phyloP scores from a whole-genome alignment of 1,139 yeast genomes.

The Scheffersomyces quercinus region DNA sequence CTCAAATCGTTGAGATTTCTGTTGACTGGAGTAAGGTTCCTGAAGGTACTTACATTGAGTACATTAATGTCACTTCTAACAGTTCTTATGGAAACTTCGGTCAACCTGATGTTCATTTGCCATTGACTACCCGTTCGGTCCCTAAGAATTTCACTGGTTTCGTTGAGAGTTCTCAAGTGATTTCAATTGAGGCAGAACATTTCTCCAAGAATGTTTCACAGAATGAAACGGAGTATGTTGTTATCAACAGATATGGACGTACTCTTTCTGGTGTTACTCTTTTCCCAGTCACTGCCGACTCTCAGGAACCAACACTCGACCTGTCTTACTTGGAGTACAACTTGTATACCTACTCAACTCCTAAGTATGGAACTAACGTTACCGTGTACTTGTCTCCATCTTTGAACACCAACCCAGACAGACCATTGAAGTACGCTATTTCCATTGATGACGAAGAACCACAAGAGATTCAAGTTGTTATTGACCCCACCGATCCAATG shows the following conservation, averaged over 20 bases:
- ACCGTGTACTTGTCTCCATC: constrained; percentile 15
- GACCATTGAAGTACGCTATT: constrained; percentile 16
- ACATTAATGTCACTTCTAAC: not conserved
- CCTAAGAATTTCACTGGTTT: not conserved
- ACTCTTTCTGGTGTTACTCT: constrained; percentile 6
- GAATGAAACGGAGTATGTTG: not conserved
- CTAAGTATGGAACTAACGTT: constrained; percentile 9
- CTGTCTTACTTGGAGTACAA: constrained; percentile 16
- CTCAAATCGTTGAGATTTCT: not conserved
- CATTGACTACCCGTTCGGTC: not conserved
- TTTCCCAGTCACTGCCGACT: constrained; percentile 15
- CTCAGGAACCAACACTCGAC: constrained; percentile 12
- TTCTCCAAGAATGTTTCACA: not conserved
- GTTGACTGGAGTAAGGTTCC: not conserved
- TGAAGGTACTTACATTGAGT: not conserved
- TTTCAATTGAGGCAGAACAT: not conserved
- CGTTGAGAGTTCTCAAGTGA: not conserved
- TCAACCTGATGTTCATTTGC: not conserved
- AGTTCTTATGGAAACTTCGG: not conserved
- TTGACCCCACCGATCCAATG: constrained; percentile 12
- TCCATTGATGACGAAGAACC: constrained; percentile 17
- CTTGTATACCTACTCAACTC: constrained; percentile 12
- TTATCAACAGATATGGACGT: not conserved
- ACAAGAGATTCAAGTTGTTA: constrained; percentile 11
- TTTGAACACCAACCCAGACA: constrained; percentile 12